A percentile compares a stretch with the other conserved stretches of the same genome.
These are phyloP conservation scores for Fraxinus albicans DNA, from an alignment of 305 asterid species.

Conservation along the genomic window DNA sequence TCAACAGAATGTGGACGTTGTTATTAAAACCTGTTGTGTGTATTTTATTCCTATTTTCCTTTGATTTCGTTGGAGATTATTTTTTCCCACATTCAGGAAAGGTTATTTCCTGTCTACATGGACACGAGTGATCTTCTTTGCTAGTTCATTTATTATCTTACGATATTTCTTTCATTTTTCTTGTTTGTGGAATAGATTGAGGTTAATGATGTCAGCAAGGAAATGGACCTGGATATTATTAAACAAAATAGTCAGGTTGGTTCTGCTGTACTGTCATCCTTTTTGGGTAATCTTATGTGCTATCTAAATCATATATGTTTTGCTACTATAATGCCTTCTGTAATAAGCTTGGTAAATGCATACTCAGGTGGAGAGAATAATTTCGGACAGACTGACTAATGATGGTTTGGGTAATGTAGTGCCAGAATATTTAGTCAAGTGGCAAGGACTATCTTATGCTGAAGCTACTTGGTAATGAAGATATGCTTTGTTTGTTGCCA, in stretches of 20 bases:
- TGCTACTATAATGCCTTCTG: conserved; percentile 14
- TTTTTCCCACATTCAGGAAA: not conserved
- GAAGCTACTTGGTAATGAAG: conserved; percentile 91
- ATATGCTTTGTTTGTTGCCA: not conserved
- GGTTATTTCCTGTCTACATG: conserved; percentile 10
- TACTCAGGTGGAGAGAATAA: conserved; percentile 92
- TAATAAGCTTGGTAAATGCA: conserved; percentile 22
- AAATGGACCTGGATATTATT: conserved; percentile 99
- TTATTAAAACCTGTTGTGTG: not conserved
- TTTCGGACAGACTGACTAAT: conserved; percentile 78
- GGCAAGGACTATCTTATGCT: conserved; percentile 99
- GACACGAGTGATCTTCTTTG: not conserved
- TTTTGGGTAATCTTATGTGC: conserved; percentile 10
- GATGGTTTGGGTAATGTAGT: conserved; percentile 76
- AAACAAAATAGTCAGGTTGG: conserved; percentile 89
- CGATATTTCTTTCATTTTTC: conserved; percentile 19
- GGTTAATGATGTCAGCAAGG: conserved; percentile 99
- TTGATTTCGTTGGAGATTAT: not conserved
- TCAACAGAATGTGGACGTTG: conserved; percentile 2
- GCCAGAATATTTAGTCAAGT: conserved; percentile 96
- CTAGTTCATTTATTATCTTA: conserved; percentile 12
- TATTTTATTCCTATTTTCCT: not conserved
- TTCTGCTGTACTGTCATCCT: conserved; percentile 12
- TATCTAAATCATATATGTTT: conserved; percentile 5
- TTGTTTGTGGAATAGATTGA: conserved; percentile 64